phyloP scores from a whole-genome alignment of 768 basidiomycete genomes.

The Suillus spraguei region DNA sequence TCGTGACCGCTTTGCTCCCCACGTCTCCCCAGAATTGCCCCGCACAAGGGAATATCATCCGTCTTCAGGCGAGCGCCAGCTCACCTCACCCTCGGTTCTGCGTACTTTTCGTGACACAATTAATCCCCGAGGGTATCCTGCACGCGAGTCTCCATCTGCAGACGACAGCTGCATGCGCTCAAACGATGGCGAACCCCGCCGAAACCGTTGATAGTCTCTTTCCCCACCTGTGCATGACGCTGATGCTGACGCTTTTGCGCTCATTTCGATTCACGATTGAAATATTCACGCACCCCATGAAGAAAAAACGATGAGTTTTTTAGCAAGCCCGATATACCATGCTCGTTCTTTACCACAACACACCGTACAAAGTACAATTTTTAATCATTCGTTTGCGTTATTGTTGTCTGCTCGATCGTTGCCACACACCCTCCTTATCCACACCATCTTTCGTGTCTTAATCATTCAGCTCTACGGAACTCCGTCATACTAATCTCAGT shows the following conservation, averaged over 20 bases:
- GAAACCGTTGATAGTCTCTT: conserved; percentile 23
- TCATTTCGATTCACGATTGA: conserved; percentile 23
- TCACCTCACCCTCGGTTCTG: conserved; percentile 6
- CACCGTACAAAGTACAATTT: conserved; percentile 18
- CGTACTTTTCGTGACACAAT: conserved; percentile 12
- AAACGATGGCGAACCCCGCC: conserved; percentile 18
- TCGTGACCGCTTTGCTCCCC: conserved; percentile 20
- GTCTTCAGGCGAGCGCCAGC: conserved; percentile 19
- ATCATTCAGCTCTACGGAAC: conserved; percentile 16
- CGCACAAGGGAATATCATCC: conserved; percentile 18
- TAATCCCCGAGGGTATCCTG: conserved; percentile 21
- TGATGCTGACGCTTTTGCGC: conserved; percentile 7
- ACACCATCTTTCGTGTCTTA: conserved; percentile 10
- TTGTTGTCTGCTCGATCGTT: conserved; percentile 23
- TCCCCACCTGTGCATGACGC: conserved; percentile 18
- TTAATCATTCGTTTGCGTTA: conserved; percentile 22
- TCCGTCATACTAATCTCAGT: conserved; percentile 19
- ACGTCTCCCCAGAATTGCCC: conserved; percentile 14
- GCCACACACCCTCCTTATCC: conserved; percentile 8
- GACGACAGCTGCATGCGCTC: conserved; percentile 20
- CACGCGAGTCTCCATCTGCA: conserved; percentile 18
- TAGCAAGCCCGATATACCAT: conserved; percentile 7
- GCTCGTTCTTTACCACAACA: conserved; percentile 13
- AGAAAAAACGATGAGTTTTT: conserved; percentile 24
- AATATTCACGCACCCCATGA: conserved; percentile 28